Evolutionary conservation across 768 basidiomycete genomes (phyloP).

Genomic region (Termitomyces sp.): DNA sequence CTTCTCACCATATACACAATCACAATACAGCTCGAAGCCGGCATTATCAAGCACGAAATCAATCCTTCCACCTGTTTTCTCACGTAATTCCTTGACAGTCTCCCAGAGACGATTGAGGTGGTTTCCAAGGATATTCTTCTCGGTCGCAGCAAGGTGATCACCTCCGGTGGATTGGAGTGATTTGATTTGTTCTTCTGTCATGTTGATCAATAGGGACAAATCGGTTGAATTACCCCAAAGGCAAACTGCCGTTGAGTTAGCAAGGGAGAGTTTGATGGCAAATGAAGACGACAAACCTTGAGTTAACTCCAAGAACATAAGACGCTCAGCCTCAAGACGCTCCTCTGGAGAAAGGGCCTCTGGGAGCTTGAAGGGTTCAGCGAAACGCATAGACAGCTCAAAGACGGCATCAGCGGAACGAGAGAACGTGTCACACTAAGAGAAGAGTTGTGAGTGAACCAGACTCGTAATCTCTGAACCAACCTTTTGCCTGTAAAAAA

Average conservation of each 20-base stretch:
- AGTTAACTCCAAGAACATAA: conserved; percentile 89
- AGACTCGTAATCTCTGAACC: not conserved
- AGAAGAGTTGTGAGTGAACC: conserved; percentile 5
- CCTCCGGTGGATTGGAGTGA: conserved; percentile 94
- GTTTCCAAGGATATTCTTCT: conserved; percentile 95
- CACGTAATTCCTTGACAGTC: conserved; percentile 59
- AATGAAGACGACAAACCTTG: conserved; percentile 51
- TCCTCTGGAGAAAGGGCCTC: conserved; percentile 46
- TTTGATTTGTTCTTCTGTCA: conserved; percentile 97
- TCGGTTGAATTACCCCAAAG: conserved; percentile 98
- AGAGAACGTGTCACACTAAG: conserved; percentile 89
- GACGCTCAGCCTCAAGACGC: conserved; percentile 65
- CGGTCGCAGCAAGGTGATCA: conserved; percentile 90
- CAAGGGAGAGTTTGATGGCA: not conserved
- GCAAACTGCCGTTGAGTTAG: conserved; percentile 51
- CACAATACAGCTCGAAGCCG: conserved; percentile 85
- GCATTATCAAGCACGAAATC: conserved; percentile 86
- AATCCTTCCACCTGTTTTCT: conserved; percentile 67
- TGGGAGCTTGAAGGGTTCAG: conserved; percentile 68
- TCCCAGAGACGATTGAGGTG: conserved; percentile 70
- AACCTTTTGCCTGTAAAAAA: conserved; percentile 92
- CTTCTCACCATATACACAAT: conserved; percentile 72
- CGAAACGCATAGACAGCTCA: conserved; percentile 88
- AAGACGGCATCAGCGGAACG: conserved; percentile 91
- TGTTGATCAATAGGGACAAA: conserved; percentile 90